A percentile compares a stretch with the other conserved stretches of the same genome.
Conservation (phyloP, 768 basidiomycete species). For the Naganishia onofrii region DNA sequence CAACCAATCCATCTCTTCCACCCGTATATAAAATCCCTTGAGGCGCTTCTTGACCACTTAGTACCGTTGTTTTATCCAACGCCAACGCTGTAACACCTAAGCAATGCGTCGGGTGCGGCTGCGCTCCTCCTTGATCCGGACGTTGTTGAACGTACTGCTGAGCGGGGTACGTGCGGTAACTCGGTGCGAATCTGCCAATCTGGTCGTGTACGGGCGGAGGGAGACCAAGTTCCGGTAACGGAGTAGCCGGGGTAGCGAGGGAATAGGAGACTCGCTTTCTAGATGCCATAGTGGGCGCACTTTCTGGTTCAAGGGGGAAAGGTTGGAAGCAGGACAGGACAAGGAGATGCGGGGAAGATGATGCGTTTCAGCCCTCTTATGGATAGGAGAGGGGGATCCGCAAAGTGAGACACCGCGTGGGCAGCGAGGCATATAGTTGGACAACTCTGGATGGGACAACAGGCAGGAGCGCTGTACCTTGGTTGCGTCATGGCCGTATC, state of each 20-base stretch:
- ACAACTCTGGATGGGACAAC: too few relatives aligned
- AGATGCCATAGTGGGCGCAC: not conserved
- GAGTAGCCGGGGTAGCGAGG: not conserved
- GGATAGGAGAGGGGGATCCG: too few relatives aligned
- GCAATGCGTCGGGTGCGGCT: conserved; percentile 70
- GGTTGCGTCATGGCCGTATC: not conserved
- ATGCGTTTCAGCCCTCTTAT: too few relatives aligned
- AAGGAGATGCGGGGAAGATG: too few relatives aligned
- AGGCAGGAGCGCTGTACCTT: too few relatives aligned
- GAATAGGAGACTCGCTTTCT: conserved; percentile 9
- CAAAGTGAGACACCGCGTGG: too few relatives aligned
- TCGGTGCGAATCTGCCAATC: not conserved
- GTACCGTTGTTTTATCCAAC: conserved; percentile 74
- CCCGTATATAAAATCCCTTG: conserved; percentile 88
- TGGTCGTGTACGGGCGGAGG: not conserved
- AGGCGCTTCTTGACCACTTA: conserved; percentile 64
- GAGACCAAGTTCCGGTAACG: not conserved
- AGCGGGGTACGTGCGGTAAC: not conserved
- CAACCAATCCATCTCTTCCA: conserved; percentile 80
- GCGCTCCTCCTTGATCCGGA: not conserved
- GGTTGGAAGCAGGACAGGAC: too few relatives aligned
- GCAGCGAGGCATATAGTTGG: too few relatives aligned
- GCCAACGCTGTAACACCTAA: conserved; percentile 84
- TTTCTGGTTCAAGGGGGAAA: too few relatives aligned
- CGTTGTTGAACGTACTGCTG: conserved; percentile 3